A percentile compares a stretch with the other conserved stretches of the same genome.
These are phyloP conservation scores for Cladobotryum protrusum DNA, from an alignment of 2,329 filamentous ascomycete species.

Conservation along the genomic window DNA sequence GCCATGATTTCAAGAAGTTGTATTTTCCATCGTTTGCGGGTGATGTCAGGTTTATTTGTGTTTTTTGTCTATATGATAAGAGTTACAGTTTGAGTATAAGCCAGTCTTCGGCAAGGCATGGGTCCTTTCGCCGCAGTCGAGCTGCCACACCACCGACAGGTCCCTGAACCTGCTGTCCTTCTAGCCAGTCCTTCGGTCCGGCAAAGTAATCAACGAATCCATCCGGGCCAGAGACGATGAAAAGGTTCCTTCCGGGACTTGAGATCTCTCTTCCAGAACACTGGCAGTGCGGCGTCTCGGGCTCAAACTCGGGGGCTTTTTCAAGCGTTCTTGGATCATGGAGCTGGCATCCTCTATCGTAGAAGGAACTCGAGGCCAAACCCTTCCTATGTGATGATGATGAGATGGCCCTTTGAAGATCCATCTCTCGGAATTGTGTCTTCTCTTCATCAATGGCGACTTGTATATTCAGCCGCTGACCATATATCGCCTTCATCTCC, in stretches of 20 bases:
- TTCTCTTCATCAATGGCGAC: constrained; percentile 81
- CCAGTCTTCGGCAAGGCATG: constrained; percentile 36
- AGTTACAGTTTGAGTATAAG: constrained; percentile 46
- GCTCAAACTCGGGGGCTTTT: constrained; percentile 26
- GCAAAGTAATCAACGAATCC: constrained; percentile 80
- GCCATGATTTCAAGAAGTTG: neutral
- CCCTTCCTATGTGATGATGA: neutral
- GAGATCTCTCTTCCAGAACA: constrained; percentile 19
- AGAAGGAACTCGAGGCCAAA: neutral
- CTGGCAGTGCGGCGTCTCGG: constrained; percentile 17
- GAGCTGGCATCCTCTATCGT: constrained; percentile 18
- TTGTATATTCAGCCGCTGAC: constrained; percentile 54
- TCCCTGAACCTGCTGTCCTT: constrained; percentile 69
- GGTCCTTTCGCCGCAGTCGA: constrained; percentile 45
- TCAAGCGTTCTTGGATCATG: constrained; percentile 27
- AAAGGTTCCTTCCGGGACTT: constrained; percentile 49
- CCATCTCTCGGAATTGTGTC: constrained; percentile 52
- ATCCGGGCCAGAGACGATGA: constrained; percentile 86
- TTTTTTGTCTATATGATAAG: neutral
- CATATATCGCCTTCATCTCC: constrained; percentile 52
- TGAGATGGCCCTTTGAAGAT: constrained; percentile 35
- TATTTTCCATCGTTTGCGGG: too few relatives aligned
- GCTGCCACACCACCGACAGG: constrained; percentile 63
- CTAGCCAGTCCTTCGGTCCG: constrained; percentile 69
- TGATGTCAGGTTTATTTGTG: neutral